phyloP scores from a whole-genome alignment of 164 flowering plant genomes.

The Tetrastigma voinierianum region DNA sequence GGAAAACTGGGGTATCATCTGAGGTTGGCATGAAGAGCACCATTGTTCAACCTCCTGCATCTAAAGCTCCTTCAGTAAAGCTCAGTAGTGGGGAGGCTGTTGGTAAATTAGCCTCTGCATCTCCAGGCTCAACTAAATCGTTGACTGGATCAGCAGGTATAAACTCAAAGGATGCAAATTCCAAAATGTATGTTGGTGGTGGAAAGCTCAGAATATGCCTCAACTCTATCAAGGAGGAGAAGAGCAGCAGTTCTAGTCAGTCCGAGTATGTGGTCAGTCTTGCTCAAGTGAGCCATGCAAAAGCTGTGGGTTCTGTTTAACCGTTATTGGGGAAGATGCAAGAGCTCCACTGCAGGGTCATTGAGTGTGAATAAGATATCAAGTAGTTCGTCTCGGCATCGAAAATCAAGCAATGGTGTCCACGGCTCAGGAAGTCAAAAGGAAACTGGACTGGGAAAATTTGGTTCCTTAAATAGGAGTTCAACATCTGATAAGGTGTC shows the following conservation, averaged over 20 bases:
- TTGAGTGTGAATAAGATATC: conserved; percentile 37
- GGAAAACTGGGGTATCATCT: conserved; percentile 41
- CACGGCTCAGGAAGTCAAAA: conserved; percentile 51
- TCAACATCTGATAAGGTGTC: conserved; percentile 45
- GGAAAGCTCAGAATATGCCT: conserved; percentile 28
- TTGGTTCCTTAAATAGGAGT: conserved; percentile 36
- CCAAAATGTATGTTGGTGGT: conserved; percentile 10
- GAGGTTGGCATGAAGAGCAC: conserved; percentile 59
- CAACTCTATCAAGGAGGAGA: conserved; percentile 33
- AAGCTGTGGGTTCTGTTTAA: conserved; percentile 36
- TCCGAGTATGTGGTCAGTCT: conserved; percentile 79
- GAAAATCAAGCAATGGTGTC: conserved; percentile 61
- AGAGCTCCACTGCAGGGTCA: conserved; percentile 71
- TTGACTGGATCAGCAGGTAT: conserved; percentile 31
- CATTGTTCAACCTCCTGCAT: conserved; percentile 46
- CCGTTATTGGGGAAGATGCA: conserved; percentile 68
- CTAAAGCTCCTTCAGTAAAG: conserved; percentile 45
- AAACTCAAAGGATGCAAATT: conserved; percentile 28
- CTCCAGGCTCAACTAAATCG: conserved; percentile 49
- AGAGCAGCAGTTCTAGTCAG: conserved; percentile 72
- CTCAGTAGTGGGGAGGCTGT: conserved; percentile 39
- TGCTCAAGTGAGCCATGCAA: conserved; percentile 71
- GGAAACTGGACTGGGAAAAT: conserved; percentile 43
- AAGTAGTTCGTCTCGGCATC: conserved; percentile 47
- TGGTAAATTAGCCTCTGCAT: conserved; percentile 40